These are phyloP conservation scores for Selenicereus undatus DNA, from an alignment of 148 eudicot species.

Conservation along the genomic window DNA sequence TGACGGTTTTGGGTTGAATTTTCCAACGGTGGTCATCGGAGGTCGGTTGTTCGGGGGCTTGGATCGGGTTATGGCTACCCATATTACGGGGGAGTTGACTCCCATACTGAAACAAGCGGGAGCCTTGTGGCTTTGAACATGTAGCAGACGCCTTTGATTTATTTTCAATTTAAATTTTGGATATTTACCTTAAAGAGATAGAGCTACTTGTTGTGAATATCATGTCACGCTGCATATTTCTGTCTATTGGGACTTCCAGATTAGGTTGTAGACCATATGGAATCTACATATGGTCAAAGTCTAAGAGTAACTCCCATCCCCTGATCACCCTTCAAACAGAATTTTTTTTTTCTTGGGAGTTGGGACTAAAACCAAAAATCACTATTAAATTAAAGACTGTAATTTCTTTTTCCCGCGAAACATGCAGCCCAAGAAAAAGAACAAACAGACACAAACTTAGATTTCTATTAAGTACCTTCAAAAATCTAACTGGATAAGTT, in stretches of 20 bases:
- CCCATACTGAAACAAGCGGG: slow-evolving; percentile 64
- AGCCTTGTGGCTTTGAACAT: slow-evolving; percentile 60
- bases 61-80: slow-evolving; percentile 60
- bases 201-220: neutral
- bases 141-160: too few species aligned
- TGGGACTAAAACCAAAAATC: too few species aligned
- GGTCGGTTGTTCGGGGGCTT: slow-evolving; percentile 68
- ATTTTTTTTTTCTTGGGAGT: neutral
- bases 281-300: too few species aligned
- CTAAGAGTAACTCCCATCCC: too few species aligned
- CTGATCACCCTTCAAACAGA: too few species aligned
- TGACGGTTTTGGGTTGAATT: slow-evolving; percentile 21
- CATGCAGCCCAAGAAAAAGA: too few species aligned
- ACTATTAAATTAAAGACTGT: too few species aligned
- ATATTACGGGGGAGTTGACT: slow-evolving; percentile 60
- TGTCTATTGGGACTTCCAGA: neutral
- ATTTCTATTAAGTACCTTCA: neutral
- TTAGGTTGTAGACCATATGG: neutral
- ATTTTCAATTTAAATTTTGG: too few species aligned
- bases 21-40: slow-evolving; percentile 72
- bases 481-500: neutral
- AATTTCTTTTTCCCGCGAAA: too few species aligned
- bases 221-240: neutral
- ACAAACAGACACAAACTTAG: too few species aligned
- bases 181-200: neutral